Base-by-base conservation (phyloP, 83 land plant genomes). In the Larix sibirica region DNA sequence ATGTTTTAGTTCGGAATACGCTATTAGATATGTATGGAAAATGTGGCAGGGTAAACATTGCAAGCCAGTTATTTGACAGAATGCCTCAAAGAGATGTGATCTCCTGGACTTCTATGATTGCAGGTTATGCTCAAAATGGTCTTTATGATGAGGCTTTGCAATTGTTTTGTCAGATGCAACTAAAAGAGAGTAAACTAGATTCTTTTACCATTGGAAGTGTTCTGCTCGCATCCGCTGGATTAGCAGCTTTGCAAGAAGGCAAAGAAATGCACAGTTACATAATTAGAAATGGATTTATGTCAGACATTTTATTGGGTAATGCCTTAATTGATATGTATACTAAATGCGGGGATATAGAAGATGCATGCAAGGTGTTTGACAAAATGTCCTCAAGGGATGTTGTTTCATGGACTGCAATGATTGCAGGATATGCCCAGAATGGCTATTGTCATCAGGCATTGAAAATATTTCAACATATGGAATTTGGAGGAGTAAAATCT, bases 361-460 rank as follows among this genome's bases (percentile, higher is more conserved):
- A 82, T 3, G 91, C 91, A 3, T 21, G 56, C 6, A 12, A 21
- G 4, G 44, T 83, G 5, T 90, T 90, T 80, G 77, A 83, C 40
- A 64, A 62, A 47, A 21, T 90, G 79, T 44, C 9, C 17, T 40
- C 14, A 2, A 85, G 81, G 80, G 87, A 78, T 60, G 87, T 81
- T 47, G 91, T 90, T 5, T 87, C 91, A 10, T 90, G 91, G 91
- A 90, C 82, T 78, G 81, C 89, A 40, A 10, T 90, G 80, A 87
- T 90, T 83, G 86, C 86, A 40, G 91, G 86, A 31, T 82, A 85
- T 83, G 76, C 79, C 16, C 79, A 87, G 62, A 70, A 84, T 79
- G 85, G 88, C 7, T 62, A 77, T 44, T 79, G 59, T 12, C 83
- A 86, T 33, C 61, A 83, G 28, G 84, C 85, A 21, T 47, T 90